Percentiles rank a stretch among this genome's conserved stretches.
Conservation (phyloP, 148 eudicot genomes). For the Dysphania ambrosioides region DNA sequence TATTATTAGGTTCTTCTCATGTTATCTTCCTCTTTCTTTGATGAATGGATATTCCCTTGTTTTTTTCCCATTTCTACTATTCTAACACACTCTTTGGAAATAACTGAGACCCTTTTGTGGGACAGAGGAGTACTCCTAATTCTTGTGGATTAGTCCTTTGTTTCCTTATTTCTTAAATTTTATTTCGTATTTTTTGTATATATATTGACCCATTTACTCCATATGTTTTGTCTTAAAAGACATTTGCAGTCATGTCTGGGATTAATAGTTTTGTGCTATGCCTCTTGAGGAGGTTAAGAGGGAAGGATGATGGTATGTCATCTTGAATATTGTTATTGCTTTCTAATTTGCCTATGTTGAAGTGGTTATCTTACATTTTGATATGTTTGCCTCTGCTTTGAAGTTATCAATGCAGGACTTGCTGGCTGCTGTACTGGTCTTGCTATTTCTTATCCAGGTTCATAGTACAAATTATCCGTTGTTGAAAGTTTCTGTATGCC, state of each 20-base stretch:
- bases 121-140: not conserved
- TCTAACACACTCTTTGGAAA: not conserved
- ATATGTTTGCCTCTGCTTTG: constrained; percentile 14
- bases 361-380: not conserved
- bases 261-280: constrained; percentile 83
- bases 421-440: constrained; percentile 98
- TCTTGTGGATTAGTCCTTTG: not conserved
- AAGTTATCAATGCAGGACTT: constrained; percentile 84
- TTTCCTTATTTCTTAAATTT: not conserved
- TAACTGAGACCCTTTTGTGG: not conserved
- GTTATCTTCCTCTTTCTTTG: not conserved
- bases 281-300: constrained; percentile 76
- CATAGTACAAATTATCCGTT: not conserved
- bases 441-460: constrained; percentile 89
- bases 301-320: constrained; percentile 80
- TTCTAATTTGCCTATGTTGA: constrained; percentile 3
- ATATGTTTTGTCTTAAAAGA: constrained; percentile 40
- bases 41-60: not conserved
- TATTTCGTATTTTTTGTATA: not conserved
- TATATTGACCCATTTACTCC: not conserved
- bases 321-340: constrained; percentile 9
- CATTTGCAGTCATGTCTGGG: constrained; percentile 87
- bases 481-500: not conserved
- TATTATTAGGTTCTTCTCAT: too few relatives aligned
- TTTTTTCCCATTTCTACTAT: not conserved